Conservation (phyloP, 768 basidiomycete genomes). For the Boletus pseudopeckii region DNA sequence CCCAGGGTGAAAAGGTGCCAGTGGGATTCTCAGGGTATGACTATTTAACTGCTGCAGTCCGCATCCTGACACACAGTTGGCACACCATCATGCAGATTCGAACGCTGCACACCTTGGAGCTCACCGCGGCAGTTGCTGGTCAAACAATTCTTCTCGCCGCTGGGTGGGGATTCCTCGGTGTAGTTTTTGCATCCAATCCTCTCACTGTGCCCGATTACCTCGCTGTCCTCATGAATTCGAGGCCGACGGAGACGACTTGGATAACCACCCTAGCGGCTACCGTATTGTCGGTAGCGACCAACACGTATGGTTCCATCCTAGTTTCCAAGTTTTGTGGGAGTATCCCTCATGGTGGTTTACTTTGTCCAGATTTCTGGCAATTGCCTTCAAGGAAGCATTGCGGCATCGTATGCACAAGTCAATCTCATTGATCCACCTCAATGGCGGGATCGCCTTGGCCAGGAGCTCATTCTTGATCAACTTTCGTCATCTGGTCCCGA, state of each 20-base stretch:
- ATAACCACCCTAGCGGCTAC: neutral
- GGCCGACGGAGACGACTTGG: neutral
- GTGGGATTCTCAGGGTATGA: neutral
- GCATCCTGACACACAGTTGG: neutral
- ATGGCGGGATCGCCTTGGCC: conserved; percentile 5
- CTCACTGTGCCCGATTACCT: neutral
- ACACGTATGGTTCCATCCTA: neutral
- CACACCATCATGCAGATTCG: neutral
- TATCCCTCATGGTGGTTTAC: neutral
- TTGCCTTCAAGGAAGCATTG: conserved; percentile 16
- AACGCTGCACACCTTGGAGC: neutral
- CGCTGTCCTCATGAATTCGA: neutral
- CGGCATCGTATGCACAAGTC: conserved; percentile 10
- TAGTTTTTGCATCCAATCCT: neutral
- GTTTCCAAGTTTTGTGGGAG: no score
- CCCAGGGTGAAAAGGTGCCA: no score
- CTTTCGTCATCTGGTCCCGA: neutral
- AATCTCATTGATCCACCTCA: conserved; percentile 12
- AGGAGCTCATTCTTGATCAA: neutral
- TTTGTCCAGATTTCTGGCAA: neutral
- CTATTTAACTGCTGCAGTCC: neutral
- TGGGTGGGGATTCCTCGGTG: neutral
- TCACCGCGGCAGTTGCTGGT: neutral
- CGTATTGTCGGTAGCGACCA: neutral
- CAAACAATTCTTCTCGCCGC: conserved; percentile 1